Base-by-base conservation (phyloP, 73 alveolate genomes). In the Strombidium stylifer region DNA sequence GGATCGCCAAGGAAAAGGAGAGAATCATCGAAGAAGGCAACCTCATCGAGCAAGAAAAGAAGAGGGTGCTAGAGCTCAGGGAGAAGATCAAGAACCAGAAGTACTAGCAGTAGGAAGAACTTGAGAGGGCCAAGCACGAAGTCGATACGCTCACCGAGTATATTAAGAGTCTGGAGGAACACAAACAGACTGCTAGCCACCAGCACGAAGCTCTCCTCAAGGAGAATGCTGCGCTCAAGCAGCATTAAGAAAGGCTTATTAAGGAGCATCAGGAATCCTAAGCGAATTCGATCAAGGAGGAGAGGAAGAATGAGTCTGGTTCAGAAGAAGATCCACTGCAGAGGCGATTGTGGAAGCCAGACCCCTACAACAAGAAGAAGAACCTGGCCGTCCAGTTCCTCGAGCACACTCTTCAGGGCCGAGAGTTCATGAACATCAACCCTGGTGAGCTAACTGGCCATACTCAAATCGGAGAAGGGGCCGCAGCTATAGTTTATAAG, bases 401-500 rank as follows among this genome's bases (percentile, higher is more conserved):
- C 11, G 7, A 56, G 16, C 53, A 70, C 19, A 71, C 45, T 23
- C 59, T 73, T 46, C 12, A 32, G n/a, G 35, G 59, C 1, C 39
- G 69, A 45, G 82, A 68, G 40, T 56, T 30, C 35, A 58, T 68
- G 64, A 31, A 69, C 12, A 28, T 79, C 16, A 51, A 55, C 8
- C 35, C 69, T 0, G 16, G 44, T 6, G 96, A 81, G 11, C 68
- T 86, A 14, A 72, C 72, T 26, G 69, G 48, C 23, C 58, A 39
- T 15, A 62, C 69, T 39, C 58, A 55, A 69, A 80, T 85, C 14
- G 95, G 95, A 1, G 55, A 36, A 0, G 95, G 95, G 1, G 86
- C 82, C 11, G 23, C 81, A 2, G 82, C 91, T 55, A 90, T 81
- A 31, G 98, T 95, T 1, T 95, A 69, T 71, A 77, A 80, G 51